These are phyloP conservation scores for Phyllosticta citrichinensis DNA, from an alignment of 2,329 filamentous ascomycete species.

Conservation along the genomic window DNA sequence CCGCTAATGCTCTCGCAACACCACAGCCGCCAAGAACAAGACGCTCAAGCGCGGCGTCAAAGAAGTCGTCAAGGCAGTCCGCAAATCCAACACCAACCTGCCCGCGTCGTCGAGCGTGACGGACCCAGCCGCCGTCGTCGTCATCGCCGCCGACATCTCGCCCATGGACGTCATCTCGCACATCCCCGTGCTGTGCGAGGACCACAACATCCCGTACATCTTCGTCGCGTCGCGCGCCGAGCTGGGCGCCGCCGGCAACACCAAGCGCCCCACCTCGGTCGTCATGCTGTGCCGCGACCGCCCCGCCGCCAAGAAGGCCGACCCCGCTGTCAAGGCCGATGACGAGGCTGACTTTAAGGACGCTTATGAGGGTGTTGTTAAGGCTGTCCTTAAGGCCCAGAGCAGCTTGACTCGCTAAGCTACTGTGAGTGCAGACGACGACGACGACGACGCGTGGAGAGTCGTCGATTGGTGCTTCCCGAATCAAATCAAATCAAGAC, in stretches of 20 bases:
- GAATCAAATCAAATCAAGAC: neutral
- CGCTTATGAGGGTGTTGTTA: constrained; percentile 46
- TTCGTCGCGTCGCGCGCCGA: constrained; percentile 89
- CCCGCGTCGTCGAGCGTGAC: constrained; percentile 45
- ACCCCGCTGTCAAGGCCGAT: constrained; percentile 35
- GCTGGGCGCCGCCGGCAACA: constrained; percentile 84
- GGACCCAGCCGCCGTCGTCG: constrained; percentile 60
- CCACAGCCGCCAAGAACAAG: constrained; percentile 81
- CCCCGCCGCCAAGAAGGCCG: constrained; percentile 39
- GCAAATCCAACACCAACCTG: constrained; percentile 71
- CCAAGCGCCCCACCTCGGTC: constrained; percentile 92
- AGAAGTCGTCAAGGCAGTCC: constrained; percentile 95
- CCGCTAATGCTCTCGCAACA: constrained; percentile 12
- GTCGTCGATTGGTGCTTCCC: neutral
- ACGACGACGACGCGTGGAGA: neutral
- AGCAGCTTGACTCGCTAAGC: constrained; percentile 44
- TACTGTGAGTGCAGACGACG: neutral
- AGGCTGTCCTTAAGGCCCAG: constrained; percentile 49
- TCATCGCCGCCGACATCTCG: constrained; percentile 95
- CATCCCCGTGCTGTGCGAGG: constrained; percentile 94
- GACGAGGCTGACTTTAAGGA: constrained; percentile 38
- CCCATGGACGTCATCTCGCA: constrained; percentile 98
- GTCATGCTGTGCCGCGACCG: constrained; percentile 63
- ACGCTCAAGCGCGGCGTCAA: constrained; percentile 96
- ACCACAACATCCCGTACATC: constrained; percentile 94